Percentiles rank a stretch among this genome's conserved stretches.
Evolutionary conservation across 129 eudicot genomes (phyloP).

Genomic region (Tanacetum coccineum): DNA sequence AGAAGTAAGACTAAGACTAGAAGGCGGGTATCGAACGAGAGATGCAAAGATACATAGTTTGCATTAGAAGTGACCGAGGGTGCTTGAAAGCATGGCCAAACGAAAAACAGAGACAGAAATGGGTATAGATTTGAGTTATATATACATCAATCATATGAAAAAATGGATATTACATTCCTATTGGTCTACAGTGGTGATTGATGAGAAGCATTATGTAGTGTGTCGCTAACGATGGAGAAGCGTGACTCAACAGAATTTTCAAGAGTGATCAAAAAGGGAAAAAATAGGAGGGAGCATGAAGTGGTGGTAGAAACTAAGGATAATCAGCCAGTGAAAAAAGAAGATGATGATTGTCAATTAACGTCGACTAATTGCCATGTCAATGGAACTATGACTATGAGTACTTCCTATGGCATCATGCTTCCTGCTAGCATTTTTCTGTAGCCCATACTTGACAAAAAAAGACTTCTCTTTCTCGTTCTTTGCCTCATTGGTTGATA

Average conservation of each 20-base stretch:
- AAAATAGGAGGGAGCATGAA: constrained; percentile 20
- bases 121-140: constrained; percentile 42
- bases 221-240: constrained; percentile 84
- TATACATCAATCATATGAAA: not conserved
- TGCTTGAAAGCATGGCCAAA: constrained; percentile 69
- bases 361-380: constrained; percentile 40
- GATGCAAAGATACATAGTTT: constrained; percentile 65
- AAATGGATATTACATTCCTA: constrained; percentile 5
- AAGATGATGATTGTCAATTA: constrained; percentile 35
- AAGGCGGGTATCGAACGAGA: constrained; percentile 38
- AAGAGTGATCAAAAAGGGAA: constrained; percentile 26
- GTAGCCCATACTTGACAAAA: not conserved
- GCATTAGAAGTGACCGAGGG: constrained; percentile 65
- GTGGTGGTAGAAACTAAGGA: constrained; percentile 23
- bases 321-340: constrained; percentile 18
- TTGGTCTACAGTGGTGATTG: constrained; percentile 29
- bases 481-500: not conserved
- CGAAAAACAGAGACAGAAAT: constrained; percentile 53
- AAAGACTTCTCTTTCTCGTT: not conserved
- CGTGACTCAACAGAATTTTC: constrained; percentile 35
- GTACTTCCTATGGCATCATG: constrained; percentile 34
- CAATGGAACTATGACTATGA: constrained; percentile 33
- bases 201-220: constrained; percentile 46
- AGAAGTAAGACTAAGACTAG: constrained; percentile 66
- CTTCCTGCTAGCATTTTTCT: constrained; percentile 43